Evolutionary conservation across 2,329 filamentous ascomycete species (phyloP).

Genomic region (Venturia aucupariae): DNA sequence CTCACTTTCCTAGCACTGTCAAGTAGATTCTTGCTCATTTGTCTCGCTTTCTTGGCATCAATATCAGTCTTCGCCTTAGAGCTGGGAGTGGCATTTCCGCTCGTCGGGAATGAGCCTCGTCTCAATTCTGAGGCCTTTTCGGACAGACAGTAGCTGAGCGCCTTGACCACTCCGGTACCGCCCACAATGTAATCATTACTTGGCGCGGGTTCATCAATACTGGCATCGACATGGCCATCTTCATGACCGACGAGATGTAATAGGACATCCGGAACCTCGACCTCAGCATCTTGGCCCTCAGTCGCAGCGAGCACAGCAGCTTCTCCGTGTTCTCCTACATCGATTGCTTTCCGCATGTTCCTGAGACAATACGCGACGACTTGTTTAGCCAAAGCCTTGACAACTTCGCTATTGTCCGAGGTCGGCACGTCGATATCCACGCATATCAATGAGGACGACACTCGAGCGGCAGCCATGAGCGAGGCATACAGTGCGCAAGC

Average conservation of each 20-base stretch:
- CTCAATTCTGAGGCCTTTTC: slow-evolving; percentile 58
- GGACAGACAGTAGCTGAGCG: slow-evolving; percentile 78
- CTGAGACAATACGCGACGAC: slow-evolving; percentile 89
- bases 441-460: slow-evolving; percentile 75
- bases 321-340: slow-evolving; percentile 37
- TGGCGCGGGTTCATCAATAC: slow-evolving; percentile 53
- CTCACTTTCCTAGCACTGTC: slow-evolving; percentile 84
- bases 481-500: slow-evolving; percentile 90
- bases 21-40: slow-evolving; percentile 87
- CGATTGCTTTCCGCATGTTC: slow-evolving; percentile 76
- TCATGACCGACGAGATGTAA: slow-evolving; percentile 76
- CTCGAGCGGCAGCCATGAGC: slow-evolving; percentile 73
- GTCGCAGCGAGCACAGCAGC: slow-evolving; percentile 34
- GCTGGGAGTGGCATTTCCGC: slow-evolving; percentile 47
- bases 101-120: slow-evolving; percentile 31
- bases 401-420: slow-evolving; percentile 73
- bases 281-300: slow-evolving; percentile 39
- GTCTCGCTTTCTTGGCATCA: slow-evolving; percentile 53
- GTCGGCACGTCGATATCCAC: slow-evolving; percentile 86
- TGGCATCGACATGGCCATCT: slow-evolving; percentile 18
- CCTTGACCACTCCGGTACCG: slow-evolving; percentile 90
- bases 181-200: slow-evolving; percentile 95
- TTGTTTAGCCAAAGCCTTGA: slow-evolving; percentile 85
- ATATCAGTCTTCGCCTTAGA: slow-evolving; percentile 18
- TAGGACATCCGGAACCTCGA: slow-evolving; percentile 71